phyloP scores from a whole-genome alignment of 2,329 filamentous ascomycete species.

The Clathrospora elynae region DNA sequence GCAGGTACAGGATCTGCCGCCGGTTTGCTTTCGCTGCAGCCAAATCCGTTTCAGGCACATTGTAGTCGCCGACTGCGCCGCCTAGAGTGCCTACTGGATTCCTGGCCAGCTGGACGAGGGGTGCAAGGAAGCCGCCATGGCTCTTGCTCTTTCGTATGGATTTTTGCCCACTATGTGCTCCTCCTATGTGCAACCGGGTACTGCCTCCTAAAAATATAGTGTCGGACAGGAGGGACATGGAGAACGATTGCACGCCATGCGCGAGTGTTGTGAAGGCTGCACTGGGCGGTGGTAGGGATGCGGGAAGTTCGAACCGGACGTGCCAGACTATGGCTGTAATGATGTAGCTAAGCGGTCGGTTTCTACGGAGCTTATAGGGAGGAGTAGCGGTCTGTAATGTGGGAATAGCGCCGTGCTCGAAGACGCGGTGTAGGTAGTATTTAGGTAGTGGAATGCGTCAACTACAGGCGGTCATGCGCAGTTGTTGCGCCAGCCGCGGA shows the following conservation, averaged over 20 bases:
- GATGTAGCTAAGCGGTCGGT: slow-evolving; percentile 7
- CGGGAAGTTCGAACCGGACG: slow-evolving; percentile 5
- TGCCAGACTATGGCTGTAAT: not conserved
- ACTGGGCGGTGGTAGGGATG: slow-evolving; percentile 19
- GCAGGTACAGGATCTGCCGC: slow-evolving; percentile 66
- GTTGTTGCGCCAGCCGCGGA: slow-evolving; percentile 26
- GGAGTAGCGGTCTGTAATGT: slow-evolving; percentile 6
- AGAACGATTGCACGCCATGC: slow-evolving; percentile 41
- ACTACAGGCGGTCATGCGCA: slow-evolving; percentile 28
- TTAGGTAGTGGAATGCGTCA: slow-evolving; percentile 13
- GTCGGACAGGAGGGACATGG: slow-evolving; percentile 47
- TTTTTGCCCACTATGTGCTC: slow-evolving; percentile 17
- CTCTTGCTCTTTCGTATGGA: slow-evolving; percentile 33
- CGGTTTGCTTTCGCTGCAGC: slow-evolving; percentile 32
- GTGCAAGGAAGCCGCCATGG: slow-evolving; percentile 41
- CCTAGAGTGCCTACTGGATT: slow-evolving; percentile 39
- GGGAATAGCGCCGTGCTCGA: slow-evolving; percentile 16
- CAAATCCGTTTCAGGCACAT: slow-evolving; percentile 18
- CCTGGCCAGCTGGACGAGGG: slow-evolving; percentile 45
- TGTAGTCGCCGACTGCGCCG: slow-evolving; percentile 17
- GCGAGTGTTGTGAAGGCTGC: slow-evolving; percentile 22
- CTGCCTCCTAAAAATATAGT: slow-evolving; percentile 41
- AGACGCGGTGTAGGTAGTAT: slow-evolving; percentile 24
- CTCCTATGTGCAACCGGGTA: slow-evolving; percentile 34
- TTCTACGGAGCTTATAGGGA: slow-evolving; percentile 1